Evolutionary conservation across 495 filamentous ascomycete species (phyloP).

Genomic region (Tetracladium setigerum): DNA sequence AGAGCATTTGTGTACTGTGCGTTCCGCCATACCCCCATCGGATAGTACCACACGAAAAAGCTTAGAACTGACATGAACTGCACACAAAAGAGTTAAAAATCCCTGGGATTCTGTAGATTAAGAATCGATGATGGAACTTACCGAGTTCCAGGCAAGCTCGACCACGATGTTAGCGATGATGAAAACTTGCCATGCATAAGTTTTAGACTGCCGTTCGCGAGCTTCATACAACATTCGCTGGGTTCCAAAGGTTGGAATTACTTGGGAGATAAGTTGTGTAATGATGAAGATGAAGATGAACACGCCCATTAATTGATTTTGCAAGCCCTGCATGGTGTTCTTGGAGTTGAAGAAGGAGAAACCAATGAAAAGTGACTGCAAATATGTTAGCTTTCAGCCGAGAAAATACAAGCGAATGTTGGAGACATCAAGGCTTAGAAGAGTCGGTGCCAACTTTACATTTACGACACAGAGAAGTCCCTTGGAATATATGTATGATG

Average conservation of each 20-base stretch:
- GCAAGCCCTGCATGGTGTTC: constrained; percentile 64
- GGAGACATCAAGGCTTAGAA: constrained; percentile 76
- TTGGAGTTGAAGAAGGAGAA: constrained; percentile 74
- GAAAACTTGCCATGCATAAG: constrained; percentile 74
- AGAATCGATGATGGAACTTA: constrained; percentile 63
- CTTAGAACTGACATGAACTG: constrained; percentile 59
- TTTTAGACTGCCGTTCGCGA: constrained; percentile 75
- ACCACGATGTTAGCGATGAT: constrained; percentile 69
- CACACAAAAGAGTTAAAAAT: no score
- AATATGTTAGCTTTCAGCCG: no score
- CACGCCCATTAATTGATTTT: constrained; percentile 66
- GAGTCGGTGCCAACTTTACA: constrained; percentile 62
- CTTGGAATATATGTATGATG: constrained; percentile 66
- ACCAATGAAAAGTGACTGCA: no score
- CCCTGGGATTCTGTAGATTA: constrained; percentile 66
- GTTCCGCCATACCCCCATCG: constrained; percentile 57
- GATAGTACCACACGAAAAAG: constrained; percentile 52
- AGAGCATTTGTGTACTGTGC: constrained; percentile 40
- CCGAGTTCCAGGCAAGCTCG: constrained; percentile 65
- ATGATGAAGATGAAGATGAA: constrained; percentile 69
- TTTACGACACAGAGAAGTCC: constrained; percentile 77
- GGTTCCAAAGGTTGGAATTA: constrained; percentile 73
- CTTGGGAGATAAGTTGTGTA: constrained; percentile 67
- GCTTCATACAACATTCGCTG: constrained; percentile 75
- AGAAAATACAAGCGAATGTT: no score